These are phyloP conservation scores for Phyllachora maydis DNA, from an alignment of 2,329 filamentous ascomycete genomes.

Conservation along the genomic window DNA sequence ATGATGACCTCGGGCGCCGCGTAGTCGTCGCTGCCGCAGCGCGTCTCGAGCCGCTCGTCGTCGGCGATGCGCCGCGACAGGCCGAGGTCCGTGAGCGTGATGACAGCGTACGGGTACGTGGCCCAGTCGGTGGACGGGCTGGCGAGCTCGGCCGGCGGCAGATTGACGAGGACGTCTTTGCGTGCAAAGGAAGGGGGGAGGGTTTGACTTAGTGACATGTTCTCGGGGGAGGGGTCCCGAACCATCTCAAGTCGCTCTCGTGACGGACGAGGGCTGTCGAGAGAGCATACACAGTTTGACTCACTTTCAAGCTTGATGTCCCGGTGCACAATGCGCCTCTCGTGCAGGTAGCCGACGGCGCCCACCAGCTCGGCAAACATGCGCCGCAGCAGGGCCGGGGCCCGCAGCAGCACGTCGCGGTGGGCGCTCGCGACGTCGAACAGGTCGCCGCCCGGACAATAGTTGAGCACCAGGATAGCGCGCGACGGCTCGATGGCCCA, in stretches of 20 bases:
- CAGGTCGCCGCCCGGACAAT: constrained; percentile 83
- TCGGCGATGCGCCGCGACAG: constrained; percentile 71
- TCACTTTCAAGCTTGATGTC: constrained; percentile 98
- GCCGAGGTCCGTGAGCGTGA: constrained; percentile 81
- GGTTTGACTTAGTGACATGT: constrained; percentile 5
- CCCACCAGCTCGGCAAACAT: constrained; percentile 81
- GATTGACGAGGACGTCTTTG: constrained; percentile 86
- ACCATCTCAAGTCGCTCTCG: no score
- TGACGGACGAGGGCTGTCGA: no score
- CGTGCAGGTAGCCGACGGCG: constrained; percentile 72
- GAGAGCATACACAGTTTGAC: no score
- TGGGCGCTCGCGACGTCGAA: constrained; percentile 76
- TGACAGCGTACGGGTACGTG: constrained; percentile 59
- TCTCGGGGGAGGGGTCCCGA: no score
- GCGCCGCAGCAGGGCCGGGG: constrained; percentile 49
- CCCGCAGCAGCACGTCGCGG: constrained; percentile 44
- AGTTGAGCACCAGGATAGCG: constrained; percentile 71
- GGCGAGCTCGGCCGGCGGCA: constrained; percentile 47
- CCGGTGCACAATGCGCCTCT: constrained; percentile 72
- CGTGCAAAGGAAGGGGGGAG: constrained; percentile 14
- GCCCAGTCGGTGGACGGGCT: constrained; percentile 44
- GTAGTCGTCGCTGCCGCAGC: constrained; percentile 93
- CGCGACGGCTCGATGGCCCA: constrained; percentile 72
- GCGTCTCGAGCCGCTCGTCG: constrained; percentile 75
- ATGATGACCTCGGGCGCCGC: constrained; percentile 92